Conservation (phyloP, 495 filamentous ascomycete genomes). For the Schizothecium vesticola region DNA sequence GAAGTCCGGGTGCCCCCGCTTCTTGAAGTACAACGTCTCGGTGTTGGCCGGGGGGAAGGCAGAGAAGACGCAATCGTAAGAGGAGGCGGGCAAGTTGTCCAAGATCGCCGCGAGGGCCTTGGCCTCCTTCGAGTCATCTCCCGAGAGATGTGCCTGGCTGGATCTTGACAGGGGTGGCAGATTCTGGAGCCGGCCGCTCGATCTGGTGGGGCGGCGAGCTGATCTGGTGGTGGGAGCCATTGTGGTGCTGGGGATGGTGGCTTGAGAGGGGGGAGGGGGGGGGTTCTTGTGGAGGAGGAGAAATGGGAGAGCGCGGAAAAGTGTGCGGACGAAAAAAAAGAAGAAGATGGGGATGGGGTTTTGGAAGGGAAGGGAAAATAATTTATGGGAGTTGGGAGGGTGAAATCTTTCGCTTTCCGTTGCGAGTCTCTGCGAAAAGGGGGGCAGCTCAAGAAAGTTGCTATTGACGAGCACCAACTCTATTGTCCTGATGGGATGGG, state of each 20-base stretch:
- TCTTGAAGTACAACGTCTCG: not conserved
- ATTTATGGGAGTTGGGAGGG: not conserved
- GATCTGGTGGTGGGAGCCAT: not conserved
- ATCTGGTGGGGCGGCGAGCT: not conserved
- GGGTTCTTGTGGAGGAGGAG: not conserved
- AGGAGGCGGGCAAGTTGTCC: not conserved
- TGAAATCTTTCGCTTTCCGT: not conserved
- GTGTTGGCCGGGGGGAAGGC: not conserved
- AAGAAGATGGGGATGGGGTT: not conserved
- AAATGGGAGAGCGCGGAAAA: not conserved
- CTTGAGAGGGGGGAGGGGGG: too few relatives aligned
- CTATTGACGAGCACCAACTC: not conserved
- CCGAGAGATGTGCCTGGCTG: not conserved
- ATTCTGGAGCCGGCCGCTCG: not conserved
- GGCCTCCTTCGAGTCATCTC: not conserved
- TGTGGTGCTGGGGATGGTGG: not conserved
- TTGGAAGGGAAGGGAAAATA: not conserved
- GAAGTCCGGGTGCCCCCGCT: not conserved
- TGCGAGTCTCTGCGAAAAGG: not conserved
- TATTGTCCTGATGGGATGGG: not conserved
- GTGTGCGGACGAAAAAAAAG: not conserved
- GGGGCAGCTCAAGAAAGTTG: not conserved
- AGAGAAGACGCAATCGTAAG: not conserved
- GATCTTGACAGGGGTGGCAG: not conserved
- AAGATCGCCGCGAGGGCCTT: not conserved